Conservation (phyloP, 2,329 filamentous ascomycete species). For the Hypoxylon sp. region DNA sequence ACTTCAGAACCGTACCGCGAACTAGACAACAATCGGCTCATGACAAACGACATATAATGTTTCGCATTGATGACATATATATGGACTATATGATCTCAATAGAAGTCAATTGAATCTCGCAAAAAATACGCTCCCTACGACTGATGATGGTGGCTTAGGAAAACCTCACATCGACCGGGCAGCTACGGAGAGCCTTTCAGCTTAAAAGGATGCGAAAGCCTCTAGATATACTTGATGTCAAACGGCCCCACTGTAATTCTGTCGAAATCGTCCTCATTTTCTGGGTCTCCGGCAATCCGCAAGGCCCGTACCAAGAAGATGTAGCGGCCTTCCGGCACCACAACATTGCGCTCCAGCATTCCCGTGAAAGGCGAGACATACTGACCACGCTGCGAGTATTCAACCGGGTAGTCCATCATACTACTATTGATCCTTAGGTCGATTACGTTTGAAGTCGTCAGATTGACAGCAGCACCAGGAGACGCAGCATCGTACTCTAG, state of each 20-base stretch:
- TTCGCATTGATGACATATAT: not conserved
- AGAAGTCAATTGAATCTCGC: not conserved
- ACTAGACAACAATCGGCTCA: not conserved
- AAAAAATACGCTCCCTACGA: not conserved
- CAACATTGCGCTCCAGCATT: slow-evolving; percentile 45
- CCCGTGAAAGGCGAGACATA: slow-evolving; percentile 32
- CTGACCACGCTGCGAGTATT: not conserved
- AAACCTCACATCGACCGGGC: not conserved
- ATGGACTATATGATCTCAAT: not conserved
- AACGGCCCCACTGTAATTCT: slow-evolving; percentile 45
- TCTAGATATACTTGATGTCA: slow-evolving; percentile 18
- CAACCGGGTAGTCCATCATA: not conserved
- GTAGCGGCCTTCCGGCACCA: slow-evolving; percentile 48
- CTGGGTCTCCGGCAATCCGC: slow-evolving; percentile 48
- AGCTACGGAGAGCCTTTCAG: not conserved
- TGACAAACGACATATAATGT: not conserved
- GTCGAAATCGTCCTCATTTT: slow-evolving; percentile 46
- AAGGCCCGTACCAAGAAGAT: slow-evolving; percentile 48
- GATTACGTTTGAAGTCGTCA: not conserved
- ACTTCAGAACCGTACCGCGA: not conserved
- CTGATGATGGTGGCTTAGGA: not conserved
- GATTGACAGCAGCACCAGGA: not conserved
- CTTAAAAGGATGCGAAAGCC: not conserved
- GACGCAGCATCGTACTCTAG: not conserved
- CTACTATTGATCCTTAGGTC: not conserved